These are phyloP conservation scores for Colletotrichum gigasporum DNA, from an alignment of 2,329 filamentous ascomycete species.

Conservation along the genomic window DNA sequence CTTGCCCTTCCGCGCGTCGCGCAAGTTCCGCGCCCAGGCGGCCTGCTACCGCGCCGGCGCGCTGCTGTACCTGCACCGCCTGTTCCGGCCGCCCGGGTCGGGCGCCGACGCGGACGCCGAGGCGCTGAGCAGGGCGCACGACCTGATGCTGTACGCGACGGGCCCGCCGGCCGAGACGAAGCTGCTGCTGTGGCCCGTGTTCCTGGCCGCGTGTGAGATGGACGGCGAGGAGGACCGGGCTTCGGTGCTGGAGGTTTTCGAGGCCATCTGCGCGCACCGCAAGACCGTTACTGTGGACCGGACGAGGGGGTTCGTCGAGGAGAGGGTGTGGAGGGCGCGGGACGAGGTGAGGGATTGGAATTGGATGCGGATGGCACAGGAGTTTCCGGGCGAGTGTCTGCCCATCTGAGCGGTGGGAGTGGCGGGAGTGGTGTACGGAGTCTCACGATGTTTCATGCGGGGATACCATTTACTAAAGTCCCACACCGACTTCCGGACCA, in stretches of 20 bases:
- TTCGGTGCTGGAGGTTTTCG: constrained; percentile 36
- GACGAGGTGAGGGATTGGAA: constrained; percentile 39
- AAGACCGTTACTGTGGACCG: constrained; percentile 39
- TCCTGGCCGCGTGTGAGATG: constrained; percentile 41
- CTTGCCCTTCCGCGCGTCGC: constrained; percentile 36
- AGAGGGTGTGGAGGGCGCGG: constrained; percentile 40
- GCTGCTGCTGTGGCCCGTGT: constrained; percentile 41
- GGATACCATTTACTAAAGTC: no score
- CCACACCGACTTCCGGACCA: no score
- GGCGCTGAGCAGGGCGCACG: constrained; percentile 39
- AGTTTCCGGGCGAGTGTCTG: constrained; percentile 40
- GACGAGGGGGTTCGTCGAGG: constrained; percentile 37
- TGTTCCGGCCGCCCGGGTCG: constrained; percentile 35
- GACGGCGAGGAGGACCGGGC: constrained; percentile 35
- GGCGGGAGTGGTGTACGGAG: neutral
- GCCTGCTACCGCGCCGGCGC: constrained; percentile 38
- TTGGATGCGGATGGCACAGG: constrained; percentile 40
- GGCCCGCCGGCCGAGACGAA: constrained; percentile 37
- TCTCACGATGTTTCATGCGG: no score
- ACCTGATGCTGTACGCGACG: constrained; percentile 39
- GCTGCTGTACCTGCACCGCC: constrained; percentile 39
- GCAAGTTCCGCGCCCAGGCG: constrained; percentile 40
- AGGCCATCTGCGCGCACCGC: constrained; percentile 36
- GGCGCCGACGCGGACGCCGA: constrained; percentile 34
- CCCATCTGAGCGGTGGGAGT: constrained; percentile 40